Evolutionary conservation across 2,329 filamentous ascomycete species (phyloP).

Genomic region (Xylariaceae sp.): DNA sequence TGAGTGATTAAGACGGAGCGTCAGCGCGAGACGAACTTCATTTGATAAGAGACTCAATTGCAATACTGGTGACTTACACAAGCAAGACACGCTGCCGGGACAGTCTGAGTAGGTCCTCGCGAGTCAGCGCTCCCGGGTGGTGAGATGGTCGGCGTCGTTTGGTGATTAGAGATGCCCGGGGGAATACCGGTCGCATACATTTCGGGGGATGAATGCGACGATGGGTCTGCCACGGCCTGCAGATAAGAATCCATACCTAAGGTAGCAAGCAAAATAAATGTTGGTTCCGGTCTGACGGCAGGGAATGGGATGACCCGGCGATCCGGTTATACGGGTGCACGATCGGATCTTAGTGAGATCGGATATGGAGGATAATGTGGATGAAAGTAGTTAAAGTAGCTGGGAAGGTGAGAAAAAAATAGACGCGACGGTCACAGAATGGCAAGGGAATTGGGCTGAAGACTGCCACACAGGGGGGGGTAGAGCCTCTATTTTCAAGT

Average conservation of each 20-base stretch:
- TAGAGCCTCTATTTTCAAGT: constrained; percentile 25
- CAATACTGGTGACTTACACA: constrained; percentile 52
- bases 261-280: background rate
- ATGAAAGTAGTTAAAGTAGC: constrained; percentile 13
- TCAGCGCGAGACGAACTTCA: constrained; percentile 28
- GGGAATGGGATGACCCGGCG: constrained; percentile 16
- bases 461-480: constrained; percentile 15
- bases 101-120: constrained; percentile 43
- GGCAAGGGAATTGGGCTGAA: constrained; percentile 18
- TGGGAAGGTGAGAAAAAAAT: constrained; percentile 18
- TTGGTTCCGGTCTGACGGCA: constrained; percentile 3
- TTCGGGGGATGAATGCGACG: constrained; percentile 30
- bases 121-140: constrained; percentile 31
- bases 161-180: background rate
- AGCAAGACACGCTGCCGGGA: constrained; percentile 61
- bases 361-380: constrained; percentile 15
- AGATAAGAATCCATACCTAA: constrained; percentile 31
- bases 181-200: constrained; percentile 21
- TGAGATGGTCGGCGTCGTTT: constrained; percentile 22
- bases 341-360: constrained; percentile 25
- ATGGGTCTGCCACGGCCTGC: constrained; percentile 19
- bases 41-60: constrained; percentile 18
- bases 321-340: constrained; percentile 18
- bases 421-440: constrained; percentile 16
- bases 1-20: constrained; percentile 24